Base-by-base conservation (phyloP, 306 rosid genomes). In the Quercus aquifolioides region DNA sequence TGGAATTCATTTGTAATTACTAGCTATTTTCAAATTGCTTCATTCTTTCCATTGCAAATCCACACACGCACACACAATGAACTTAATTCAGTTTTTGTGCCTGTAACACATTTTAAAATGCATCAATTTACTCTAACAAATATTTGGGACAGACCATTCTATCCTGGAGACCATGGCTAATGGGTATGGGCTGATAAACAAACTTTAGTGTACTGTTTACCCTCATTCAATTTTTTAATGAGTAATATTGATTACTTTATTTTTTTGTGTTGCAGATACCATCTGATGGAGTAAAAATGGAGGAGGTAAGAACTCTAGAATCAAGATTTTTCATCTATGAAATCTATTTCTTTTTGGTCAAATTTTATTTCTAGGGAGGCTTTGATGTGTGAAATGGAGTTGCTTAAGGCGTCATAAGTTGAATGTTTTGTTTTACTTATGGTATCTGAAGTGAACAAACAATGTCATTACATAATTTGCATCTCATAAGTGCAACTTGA, bases 231-330 rank as follows among this genome's bases (percentile, higher is more conserved):
- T 41, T 76, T 59, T 57, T 74, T 6, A 5, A 5, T n/a, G 1
- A 60, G 60, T 43, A 71, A 78, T 49, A 46, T 43, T 57, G 69
- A 57, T 76, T 35, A 4, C 57, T 28, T 73, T 33, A 9, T 82
- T 57, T 15, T 83, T 80, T 74, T 8, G 58, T 69, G 55, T 78
- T 85, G 89, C 94, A 93, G 98, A 84, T 90, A 41, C 92, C 98
- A 15, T 70, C 74, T 78, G 93, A 86, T 38, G 96, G 92, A 89
- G 65, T 94, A 67, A 87, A 78, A 84, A 83, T 86, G 70, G 59
- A 89, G 62, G 97, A 94, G 98, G 98, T 93, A 77, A 82, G 81
- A 67, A 67, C 57, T 85, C 63, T 69, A 58, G 52, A 77, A 54
- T 63, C 57, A 75, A 77, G 31, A 23, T 6, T n/a, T 69, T 35